Percentiles rank a stretch among this genome's conserved stretches.
These are phyloP conservation scores for Suillus bovinus DNA, from an alignment of 768 basidiomycete genomes.

Conservation along the genomic window DNA sequence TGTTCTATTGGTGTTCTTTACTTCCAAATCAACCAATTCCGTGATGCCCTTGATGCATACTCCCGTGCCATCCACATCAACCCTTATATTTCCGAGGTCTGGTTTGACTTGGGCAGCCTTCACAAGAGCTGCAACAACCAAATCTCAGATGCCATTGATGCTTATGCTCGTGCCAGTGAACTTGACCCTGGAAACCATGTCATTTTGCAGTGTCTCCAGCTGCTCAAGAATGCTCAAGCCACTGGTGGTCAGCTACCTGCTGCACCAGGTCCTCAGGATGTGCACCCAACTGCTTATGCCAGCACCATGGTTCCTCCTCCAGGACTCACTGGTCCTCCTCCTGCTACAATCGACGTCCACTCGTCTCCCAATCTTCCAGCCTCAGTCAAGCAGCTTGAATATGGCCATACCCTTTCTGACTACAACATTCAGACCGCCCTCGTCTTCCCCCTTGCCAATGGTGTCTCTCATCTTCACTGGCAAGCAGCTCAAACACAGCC, in stretches of 20 bases:
- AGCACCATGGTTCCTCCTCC: constrained; percentile 72
- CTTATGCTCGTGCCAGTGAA: constrained; percentile 92
- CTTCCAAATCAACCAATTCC: constrained; percentile 99
- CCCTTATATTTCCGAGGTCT: constrained; percentile 83
- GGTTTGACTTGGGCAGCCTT: constrained; percentile 91
- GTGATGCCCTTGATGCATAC: constrained; percentile 97
- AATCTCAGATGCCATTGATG: constrained; percentile 97
- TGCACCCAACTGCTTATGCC: constrained; percentile 93
- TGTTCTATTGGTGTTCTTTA: constrained; percentile 99
- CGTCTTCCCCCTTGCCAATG: not conserved
- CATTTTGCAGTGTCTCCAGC: constrained; percentile 76
- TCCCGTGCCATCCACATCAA: constrained; percentile 98
- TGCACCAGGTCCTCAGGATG: constrained; percentile 91
- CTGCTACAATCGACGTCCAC: constrained; percentile 50
- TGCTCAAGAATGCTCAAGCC: constrained; percentile 78
- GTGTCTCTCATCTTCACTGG: not conserved
- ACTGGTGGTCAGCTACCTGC: constrained; percentile 77
- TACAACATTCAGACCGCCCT: too few relatives aligned
- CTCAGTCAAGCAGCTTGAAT: constrained; percentile 46
- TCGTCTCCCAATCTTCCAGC: constrained; percentile 56
- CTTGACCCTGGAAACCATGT: constrained; percentile 84
- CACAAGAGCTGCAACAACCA: constrained; percentile 99
- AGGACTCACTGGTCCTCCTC: constrained; percentile 67
- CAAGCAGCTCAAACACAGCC: too few relatives aligned
- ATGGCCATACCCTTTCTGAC: too few relatives aligned